Conservation (phyloP, 768 basidiomycete genomes). For the Butyriboletus loyo region DNA sequence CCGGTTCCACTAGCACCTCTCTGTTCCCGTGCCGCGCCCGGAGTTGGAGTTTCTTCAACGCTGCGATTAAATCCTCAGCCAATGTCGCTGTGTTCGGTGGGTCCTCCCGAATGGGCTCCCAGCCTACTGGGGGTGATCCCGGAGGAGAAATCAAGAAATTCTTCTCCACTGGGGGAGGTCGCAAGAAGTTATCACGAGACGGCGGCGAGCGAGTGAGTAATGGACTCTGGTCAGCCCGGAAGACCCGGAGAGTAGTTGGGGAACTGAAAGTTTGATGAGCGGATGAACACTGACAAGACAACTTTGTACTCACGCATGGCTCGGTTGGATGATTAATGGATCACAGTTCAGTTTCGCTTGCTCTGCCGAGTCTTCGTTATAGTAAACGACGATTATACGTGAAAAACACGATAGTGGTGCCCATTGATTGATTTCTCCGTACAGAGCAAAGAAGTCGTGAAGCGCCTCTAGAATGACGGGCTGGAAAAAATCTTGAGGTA, state of each 20-base stretch:
- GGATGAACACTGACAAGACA: neutral
- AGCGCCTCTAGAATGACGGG: conserved; percentile 65
- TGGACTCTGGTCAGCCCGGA: conserved; percentile 70
- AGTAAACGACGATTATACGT: conserved; percentile 80
- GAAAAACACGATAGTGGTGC: conserved; percentile 80
- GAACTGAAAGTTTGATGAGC: conserved; percentile 36
- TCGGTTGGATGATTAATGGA: conserved; percentile 56
- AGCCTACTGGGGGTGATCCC: conserved; percentile 94
- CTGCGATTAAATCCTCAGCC: conserved; percentile 83
- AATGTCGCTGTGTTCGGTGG: conserved; percentile 82
- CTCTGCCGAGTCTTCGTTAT: conserved; percentile 59
- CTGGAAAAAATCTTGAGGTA: conserved; percentile 78
- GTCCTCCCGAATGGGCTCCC: conserved; percentile 90
- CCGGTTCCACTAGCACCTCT: conserved; percentile 65
- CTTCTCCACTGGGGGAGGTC: conserved; percentile 78
- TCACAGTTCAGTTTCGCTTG: conserved; percentile 64
- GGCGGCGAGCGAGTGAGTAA: conserved; percentile 39
- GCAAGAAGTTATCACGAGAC: conserved; percentile 40
- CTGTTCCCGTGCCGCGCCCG: conserved; percentile 38
- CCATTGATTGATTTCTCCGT: conserved; percentile 88
- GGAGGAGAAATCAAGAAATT: conserved; percentile 99
- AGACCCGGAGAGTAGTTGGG: conserved; percentile 58
- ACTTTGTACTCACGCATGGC: conserved; percentile 44
- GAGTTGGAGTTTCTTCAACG: conserved; percentile 67
- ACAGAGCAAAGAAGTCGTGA: conserved; percentile 65